Evolutionary conservation across 148 eudicot genomes (phyloP).

Genomic region (Limonium bicolor): DNA sequence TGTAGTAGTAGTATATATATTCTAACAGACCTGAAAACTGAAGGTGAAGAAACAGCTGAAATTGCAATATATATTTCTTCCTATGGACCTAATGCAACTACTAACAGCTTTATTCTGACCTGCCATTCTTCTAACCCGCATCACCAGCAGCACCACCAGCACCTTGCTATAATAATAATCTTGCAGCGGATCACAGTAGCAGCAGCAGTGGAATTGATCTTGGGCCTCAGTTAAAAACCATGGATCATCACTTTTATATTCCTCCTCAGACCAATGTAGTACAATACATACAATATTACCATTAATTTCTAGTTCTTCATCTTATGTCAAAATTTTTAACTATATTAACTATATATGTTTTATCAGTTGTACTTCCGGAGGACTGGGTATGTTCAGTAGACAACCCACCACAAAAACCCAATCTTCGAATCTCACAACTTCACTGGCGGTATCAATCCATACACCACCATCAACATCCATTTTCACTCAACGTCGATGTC

Average conservation of each 20-base stretch:
- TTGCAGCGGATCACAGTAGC: neutral
- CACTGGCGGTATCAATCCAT: neutral
- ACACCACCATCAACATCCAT: neutral
- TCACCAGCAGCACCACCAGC: no score
- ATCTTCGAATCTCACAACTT: neutral
- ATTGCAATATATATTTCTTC: neutral
- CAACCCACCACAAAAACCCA: neutral
- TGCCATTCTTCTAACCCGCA: neutral
- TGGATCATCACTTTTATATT: neutral
- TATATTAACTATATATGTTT: neutral
- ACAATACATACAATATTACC: neutral
- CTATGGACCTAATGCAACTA: neutral
- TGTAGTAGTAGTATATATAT: no score
- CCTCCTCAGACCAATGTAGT: neutral
- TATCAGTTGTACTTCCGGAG: neutral
- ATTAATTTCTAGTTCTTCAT: neutral
- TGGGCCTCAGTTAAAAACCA: conserved; percentile 1
- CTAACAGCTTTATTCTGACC: neutral
- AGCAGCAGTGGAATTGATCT: conserved; percentile 1
- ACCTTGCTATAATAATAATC: no score
- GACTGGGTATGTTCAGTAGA: neutral
- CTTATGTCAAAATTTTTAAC: neutral
- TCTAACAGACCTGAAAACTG: neutral
- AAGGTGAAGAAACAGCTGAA: neutral
- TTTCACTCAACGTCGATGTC: neutral